Evolutionary conservation across 805 yeast species (phyloP), one percentile per base, ranked within the genome.

Genomic region (Sugiyamaella floridensis): DNA sequence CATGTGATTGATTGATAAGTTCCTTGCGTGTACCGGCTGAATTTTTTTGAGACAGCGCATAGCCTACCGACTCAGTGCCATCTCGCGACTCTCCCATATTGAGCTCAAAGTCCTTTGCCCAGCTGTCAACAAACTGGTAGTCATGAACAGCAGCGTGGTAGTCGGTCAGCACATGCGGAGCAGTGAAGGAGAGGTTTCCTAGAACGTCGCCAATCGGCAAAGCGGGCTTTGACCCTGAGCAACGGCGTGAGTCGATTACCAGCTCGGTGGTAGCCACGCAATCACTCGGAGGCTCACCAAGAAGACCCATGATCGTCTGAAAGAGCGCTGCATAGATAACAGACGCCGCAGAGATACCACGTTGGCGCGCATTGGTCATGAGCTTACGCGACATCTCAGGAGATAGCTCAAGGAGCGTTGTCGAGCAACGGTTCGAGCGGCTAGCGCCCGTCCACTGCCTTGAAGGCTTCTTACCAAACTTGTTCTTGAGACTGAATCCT

Each of bases 81-180:
- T 45, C 48, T 2, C 32, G 48, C 9, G 32, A 37, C n/a, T 34
- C 48, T 8, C 29, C 14, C 22, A 19, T 45, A 22, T 45, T 45
- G 20, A 28, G 29, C 22, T 34, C 48, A n/a, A 28, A 45, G n/a
- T 49, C 46, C 20, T 42, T 40, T 8, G 55, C 52, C 55, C 55
- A 52, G 22, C 32, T 26, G 22, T 52, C 50, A 32, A 45, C 44
- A 20, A 40, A 49, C 22, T 28, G 20, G 41, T 40, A 32, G 22
- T 29, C 20, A 14, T 43, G 18, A 14, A 49, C 22, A 43, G 48
- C 26, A 2, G 43, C n/a, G 7, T 40, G 15, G 43, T 32, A 49
- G 43, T 32, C 34, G 22, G 10, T 18, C 12, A 49, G 22, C 19
- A 48, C 29, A 32, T 43, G 40, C 5, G 16, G 2, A 16, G 34